Base-by-base conservation (phyloP, 805 yeast genomes). In the Wickerhamiella allomyrinae region DNA sequence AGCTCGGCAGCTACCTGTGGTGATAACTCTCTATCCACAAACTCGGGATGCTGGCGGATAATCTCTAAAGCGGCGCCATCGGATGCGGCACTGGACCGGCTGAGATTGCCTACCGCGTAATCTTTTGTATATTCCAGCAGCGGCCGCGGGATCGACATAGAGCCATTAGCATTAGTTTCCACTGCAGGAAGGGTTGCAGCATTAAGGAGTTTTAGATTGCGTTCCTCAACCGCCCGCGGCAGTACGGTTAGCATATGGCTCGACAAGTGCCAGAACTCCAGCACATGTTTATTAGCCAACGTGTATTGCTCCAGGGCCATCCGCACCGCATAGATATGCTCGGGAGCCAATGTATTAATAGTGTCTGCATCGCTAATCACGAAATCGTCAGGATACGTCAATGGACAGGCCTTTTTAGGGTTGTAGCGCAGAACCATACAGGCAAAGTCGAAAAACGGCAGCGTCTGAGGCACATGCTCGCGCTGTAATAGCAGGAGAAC, bases 91-190 rank as follows among this genome's bases (percentile, higher is more conserved):
- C 39, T 38, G 5, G 41, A 39, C n/a, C 37, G 19, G 15, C 41
- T 41, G 23, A 51, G 25, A 33, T 50, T 51, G 11, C 39, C 45
- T 11, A 42, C 34, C 6, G 53, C 55, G 24, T 51, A 53, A 38
- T 51, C 50, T 23, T 21, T 34, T 19, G 46, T 37, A 35, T 45
- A 43, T 23, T 34, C 37, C 17, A 34, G 27, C 4, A 19, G 25
- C 2, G 25, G 17, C 6, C 22, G 10, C 20, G 29, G 29, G 20
- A 36, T 15, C n/a, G 3, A n/a, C 14, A 13, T n/a, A 7, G 9
- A 8, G 21, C 20, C 39, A 8, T 21, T 6, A 13, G 11, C 10
- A 5, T 9, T 5, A 6, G 3, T 21, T 10, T 23, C 10, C 3
- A 19, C 5, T 3, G 7, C 34, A 14, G 39, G 20, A 5, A 15